Conservation (phyloP, 208 protist species). For the Crithidia brevicula region DNA sequence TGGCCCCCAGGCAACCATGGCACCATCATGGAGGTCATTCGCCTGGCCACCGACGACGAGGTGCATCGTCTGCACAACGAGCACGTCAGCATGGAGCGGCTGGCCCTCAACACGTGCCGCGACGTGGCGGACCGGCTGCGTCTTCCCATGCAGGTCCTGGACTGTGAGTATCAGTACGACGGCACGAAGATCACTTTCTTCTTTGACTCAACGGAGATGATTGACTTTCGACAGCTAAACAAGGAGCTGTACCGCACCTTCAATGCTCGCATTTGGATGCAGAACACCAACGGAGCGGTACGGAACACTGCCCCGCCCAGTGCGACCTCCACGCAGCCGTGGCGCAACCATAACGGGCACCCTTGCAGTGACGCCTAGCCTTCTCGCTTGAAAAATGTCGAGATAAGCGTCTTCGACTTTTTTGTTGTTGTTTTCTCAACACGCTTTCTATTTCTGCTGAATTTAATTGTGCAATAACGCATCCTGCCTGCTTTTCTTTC, state of each 20-base stretch:
- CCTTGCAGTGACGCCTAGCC: neutral
- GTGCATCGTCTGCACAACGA: slow-evolving; percentile 58
- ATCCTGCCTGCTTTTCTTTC: neutral
- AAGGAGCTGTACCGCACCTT: slow-evolving; percentile 84
- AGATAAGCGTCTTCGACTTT: too few species aligned
- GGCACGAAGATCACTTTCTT: slow-evolving; percentile 92
- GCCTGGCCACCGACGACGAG: slow-evolving; percentile 71
- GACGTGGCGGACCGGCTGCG: slow-evolving; percentile 46
- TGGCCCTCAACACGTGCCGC: slow-evolving; percentile 71
- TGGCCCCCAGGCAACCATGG: slow-evolving; percentile 34
- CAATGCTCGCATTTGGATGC: slow-evolving; percentile 90
- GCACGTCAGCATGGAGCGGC: slow-evolving; percentile 66
- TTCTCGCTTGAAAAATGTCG: too few species aligned
- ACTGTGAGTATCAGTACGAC: slow-evolving; percentile 92
- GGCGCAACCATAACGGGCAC: neutral
- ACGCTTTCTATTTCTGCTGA: neutral
- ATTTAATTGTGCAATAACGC: too few species aligned
- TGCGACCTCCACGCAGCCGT: slow-evolving; percentile 24
- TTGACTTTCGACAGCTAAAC: slow-evolving; percentile 85
- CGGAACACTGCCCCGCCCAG: slow-evolving; percentile 53
- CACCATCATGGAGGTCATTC: slow-evolving; percentile 51
- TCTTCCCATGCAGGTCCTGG: slow-evolving; percentile 78
- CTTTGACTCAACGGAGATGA: slow-evolving; percentile 59
- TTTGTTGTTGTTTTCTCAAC: neutral
- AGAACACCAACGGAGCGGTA: slow-evolving; percentile 71